Percentiles rank a stretch among this genome's conserved stretches.
Conservation (phyloP, 73 alveolate genomes). For the Tetrahymena elliotti region DNA sequence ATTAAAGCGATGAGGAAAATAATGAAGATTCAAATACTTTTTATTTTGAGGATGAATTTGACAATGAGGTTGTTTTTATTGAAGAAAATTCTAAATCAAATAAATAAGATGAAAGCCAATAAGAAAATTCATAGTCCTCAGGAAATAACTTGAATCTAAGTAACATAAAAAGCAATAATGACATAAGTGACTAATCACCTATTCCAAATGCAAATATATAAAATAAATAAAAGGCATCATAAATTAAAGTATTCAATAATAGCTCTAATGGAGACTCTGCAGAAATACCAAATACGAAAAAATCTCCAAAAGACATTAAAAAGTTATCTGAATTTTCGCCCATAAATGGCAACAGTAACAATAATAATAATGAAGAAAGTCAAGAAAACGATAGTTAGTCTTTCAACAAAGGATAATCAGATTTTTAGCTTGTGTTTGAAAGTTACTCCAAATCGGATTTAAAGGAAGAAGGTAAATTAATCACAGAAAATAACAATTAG, state of each 20-base stretch:
- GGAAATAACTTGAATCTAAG: not conserved
- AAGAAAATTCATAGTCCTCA: not conserved
- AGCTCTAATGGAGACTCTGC: not conserved
- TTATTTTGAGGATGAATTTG: not conserved
- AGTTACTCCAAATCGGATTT: not conserved
- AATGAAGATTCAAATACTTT: not conserved
- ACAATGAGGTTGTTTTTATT: not conserved
- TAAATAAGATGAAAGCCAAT: not conserved
- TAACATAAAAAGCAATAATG: not conserved
- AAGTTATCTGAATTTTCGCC: not conserved
- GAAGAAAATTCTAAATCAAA: not conserved
- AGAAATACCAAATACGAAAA: not conserved
- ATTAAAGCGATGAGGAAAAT: not conserved
- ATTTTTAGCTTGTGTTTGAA: not conserved
- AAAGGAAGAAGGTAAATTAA: not conserved
- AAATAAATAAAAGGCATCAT: not conserved
- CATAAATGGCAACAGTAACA: not conserved
- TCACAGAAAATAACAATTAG: not conserved
- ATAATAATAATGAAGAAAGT: not conserved
- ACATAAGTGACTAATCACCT: not conserved
- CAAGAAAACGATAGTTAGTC: not conserved
- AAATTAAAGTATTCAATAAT: not conserved
- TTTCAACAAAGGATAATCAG: not conserved
- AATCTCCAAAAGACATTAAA: not conserved
- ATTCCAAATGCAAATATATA: not conserved